These are phyloP conservation scores for Alnus glutinosa DNA, from an alignment of 306 rosid species.

Conservation along the genomic window DNA sequence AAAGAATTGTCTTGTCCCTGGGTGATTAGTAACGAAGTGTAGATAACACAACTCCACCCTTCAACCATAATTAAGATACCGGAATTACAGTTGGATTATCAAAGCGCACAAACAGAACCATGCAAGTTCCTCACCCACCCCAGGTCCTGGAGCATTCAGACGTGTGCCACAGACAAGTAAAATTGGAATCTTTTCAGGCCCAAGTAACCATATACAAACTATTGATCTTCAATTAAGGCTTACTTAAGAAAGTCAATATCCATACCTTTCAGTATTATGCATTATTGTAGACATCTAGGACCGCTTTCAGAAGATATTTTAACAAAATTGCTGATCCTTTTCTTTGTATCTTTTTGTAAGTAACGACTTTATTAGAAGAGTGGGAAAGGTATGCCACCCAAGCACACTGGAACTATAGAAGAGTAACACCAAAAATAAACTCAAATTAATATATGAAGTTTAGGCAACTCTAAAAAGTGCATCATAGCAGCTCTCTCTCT, in stretches of 20 bases:
- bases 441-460: background rate
- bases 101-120: background rate
- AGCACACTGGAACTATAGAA: background rate
- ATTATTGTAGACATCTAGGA: background rate
- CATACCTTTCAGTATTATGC: background rate
- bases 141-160: constrained; percentile 4
- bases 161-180: background rate
- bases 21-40: background rate
- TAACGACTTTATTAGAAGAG: background rate
- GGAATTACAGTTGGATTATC: background rate
- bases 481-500: too few species aligned
- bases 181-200: background rate
- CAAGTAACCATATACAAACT: background rate
- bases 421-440: background rate
- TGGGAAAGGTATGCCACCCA: background rate
- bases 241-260: background rate
- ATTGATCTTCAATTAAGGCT: background rate
- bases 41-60: constrained; percentile 1
- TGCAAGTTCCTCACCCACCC: constrained; percentile 1
- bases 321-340: background rate
- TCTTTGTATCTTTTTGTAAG: background rate
- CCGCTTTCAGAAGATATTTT: background rate
- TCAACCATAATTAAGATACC: background rate
- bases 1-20: constrained; percentile 13
- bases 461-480: background rate